phyloP scores from a whole-genome alignment of 306 rosid species.

The Prinsepia uniflora region DNA sequence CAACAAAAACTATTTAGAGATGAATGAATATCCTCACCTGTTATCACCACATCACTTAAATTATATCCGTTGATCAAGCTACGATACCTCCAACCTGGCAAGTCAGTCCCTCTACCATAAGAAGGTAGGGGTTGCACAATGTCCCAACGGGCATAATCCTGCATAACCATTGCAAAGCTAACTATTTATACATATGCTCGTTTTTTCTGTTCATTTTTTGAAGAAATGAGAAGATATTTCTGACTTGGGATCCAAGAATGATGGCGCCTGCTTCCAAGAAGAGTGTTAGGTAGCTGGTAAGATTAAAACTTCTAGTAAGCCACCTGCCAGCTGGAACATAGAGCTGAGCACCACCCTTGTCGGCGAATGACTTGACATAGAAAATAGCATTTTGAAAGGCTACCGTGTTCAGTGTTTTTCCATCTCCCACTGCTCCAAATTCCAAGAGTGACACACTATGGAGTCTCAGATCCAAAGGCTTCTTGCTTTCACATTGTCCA shows the following conservation, averaged over 20 bases:
- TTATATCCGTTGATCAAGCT: slow-evolving; percentile 53
- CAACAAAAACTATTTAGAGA: background rate
- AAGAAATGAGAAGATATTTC: background rate
- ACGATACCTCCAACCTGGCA: slow-evolving; percentile 44
- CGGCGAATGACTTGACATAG: slow-evolving; percentile 63
- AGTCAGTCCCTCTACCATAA: slow-evolving; percentile 48
- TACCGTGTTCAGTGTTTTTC: slow-evolving; percentile 56
- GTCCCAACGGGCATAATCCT: slow-evolving; percentile 47
- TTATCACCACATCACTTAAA: slow-evolving; percentile 54
- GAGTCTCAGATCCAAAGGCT: slow-evolving; percentile 38
- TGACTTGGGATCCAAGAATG: slow-evolving; percentile 62
- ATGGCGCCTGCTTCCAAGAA: slow-evolving; percentile 58
- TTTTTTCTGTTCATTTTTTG: no score
- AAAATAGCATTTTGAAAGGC: slow-evolving; percentile 69
- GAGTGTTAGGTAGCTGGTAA: slow-evolving; percentile 68
- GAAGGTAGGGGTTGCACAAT: slow-evolving; percentile 50
- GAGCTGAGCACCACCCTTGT: slow-evolving; percentile 73
- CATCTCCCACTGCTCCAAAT: slow-evolving; percentile 76
- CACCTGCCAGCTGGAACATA: slow-evolving; percentile 62
- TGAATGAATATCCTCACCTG: slow-evolving; percentile 36
- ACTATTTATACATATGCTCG: no score
- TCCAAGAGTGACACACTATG: slow-evolving; percentile 66
- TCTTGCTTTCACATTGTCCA: slow-evolving; percentile 29
- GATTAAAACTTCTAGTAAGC: slow-evolving; percentile 68
- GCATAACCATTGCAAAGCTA: slow-evolving; percentile 13